Evolutionary conservation across 192 early-diverging fungal species (phyloP).

Genomic region (Mortierella claussenii): DNA sequence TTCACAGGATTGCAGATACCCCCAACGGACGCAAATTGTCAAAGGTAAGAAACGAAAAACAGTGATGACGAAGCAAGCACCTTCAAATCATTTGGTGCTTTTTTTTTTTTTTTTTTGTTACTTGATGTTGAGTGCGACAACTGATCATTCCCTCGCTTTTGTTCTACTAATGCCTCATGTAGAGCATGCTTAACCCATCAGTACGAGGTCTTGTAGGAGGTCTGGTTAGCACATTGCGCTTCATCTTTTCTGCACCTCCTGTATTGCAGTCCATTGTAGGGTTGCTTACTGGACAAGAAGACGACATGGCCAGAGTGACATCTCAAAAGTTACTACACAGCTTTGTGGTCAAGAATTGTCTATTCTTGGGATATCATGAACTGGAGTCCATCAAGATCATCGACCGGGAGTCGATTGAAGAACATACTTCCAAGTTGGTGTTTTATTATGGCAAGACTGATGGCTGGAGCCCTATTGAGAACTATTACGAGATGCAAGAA

Average conservation of each 20-base stretch:
- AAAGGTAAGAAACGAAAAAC: conserved; percentile 48
- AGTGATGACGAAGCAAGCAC: too few relatives aligned
- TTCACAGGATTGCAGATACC: conserved; percentile 80
- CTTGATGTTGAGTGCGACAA: too few relatives aligned
- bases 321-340: conserved; percentile 74
- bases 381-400: conserved; percentile 75
- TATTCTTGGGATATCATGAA: conserved; percentile 79
- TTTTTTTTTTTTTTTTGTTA: too few relatives aligned
- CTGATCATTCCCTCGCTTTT: too few relatives aligned
- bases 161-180: too few relatives aligned
- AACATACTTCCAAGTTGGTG: conserved; percentile 69
- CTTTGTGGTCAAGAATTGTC: conserved; percentile 67
- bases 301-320: conserved; percentile 65
- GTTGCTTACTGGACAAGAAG: conserved; percentile 50
- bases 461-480: conserved; percentile 78
- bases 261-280: conserved; percentile 50
- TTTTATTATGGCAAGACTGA: conserved; percentile 84
- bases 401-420: conserved; percentile 71
- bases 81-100: too few relatives aligned
- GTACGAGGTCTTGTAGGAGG: conserved; percentile 29
- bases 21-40: conserved; percentile 73
- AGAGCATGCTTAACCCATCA: conserved; percentile 39
- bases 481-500: conserved; percentile 72
- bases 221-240: conserved; percentile 30
- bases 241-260: conserved; percentile 53